These are phyloP conservation scores for Spergularia azorica DNA, from an alignment of 179 eudicot species.

Conservation along the genomic window DNA sequence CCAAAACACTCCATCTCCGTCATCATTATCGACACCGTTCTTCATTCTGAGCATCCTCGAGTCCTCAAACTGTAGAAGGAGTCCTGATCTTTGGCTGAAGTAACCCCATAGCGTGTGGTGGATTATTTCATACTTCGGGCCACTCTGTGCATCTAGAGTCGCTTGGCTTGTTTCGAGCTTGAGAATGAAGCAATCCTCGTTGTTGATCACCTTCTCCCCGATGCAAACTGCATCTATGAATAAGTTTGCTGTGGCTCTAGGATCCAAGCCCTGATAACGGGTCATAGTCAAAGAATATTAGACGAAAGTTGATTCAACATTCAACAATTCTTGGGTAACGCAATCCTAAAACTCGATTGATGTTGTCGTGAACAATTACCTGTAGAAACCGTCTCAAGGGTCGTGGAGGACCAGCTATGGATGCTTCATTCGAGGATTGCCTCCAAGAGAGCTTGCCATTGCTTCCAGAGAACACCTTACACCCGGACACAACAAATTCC, in stretches of 20 bases:
- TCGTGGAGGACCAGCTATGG: conserved; percentile 64
- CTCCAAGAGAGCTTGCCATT: conserved; percentile 84
- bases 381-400: conserved; percentile 85
- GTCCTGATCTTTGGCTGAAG: conserved; percentile 93
- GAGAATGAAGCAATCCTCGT: conserved; percentile 89
- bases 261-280: conserved; percentile 71
- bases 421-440: conserved; percentile 72
- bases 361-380: conserved; percentile 33
- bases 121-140: conserved; percentile 63
- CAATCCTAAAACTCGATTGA: not conserved
- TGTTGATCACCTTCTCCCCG: conserved; percentile 90
- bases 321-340: too few species aligned
- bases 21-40: conserved; percentile 51
- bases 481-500: conserved; percentile 80
- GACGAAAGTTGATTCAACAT: too few species aligned
- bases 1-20: conserved; percentile 90
- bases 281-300: not conserved
- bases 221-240: conserved; percentile 93
- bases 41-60: conserved; percentile 74
- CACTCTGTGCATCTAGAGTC: conserved; percentile 71
- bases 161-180: conserved; percentile 85
- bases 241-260: conserved; percentile 70
- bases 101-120: conserved; percentile 97
- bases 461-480: conserved; percentile 90
- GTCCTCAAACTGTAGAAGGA: conserved; percentile 83